Base-by-base conservation (phyloP, 1,284 basidiomycete species). In the Pyrrhoderma noxium region DNA sequence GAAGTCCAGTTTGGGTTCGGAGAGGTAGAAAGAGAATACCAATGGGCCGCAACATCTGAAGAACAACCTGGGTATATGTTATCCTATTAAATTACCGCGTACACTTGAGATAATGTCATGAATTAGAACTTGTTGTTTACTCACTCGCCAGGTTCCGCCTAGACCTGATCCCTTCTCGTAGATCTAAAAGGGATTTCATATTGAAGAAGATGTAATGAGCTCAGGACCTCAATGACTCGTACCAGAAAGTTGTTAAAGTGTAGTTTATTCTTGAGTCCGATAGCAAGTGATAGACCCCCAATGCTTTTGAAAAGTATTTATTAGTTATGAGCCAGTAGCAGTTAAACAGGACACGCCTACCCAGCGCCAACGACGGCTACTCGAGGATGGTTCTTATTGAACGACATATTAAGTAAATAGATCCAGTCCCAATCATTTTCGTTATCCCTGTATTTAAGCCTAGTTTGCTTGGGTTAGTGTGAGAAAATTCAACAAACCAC, bases 11-110 rank as follows among this genome's bases (percentile, higher is more conserved):
- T 56, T 1, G 77, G 74, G 53, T 80, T 79, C 27, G 71, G 66
- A 36, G 77, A 75, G 8, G 71, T 70, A 4, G 79, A 82, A 42
- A 79, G 70, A 41, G 70, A 74, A 59, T 79, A 79, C 72, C 76
- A 77, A 58, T 78, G 77, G 5, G 63, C 74, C 9, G 74, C 68
- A 21, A 77, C 65, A 57, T 80, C 75, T n/a, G 72, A 76, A 8
- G 74, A 75, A 54, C 77, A 79, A 13, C 77, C 75, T 65, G 57
- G 74, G 70, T 49, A 70, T 55, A 45, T 60, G 41, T 64, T 64
- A 52, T 58, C 60, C 61, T 27, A 75, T 58, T 16, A n/a, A 8
- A 27, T 1, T n/a, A 21, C 22, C 8, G 73, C 51, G 72, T 72
- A 48, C 72, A 70, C 71, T 74, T 44, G 37, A 40, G 36, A 37